Base-by-base conservation (phyloP, 169 alveolate genomes). In the Sarcocystis neurona region DNA sequence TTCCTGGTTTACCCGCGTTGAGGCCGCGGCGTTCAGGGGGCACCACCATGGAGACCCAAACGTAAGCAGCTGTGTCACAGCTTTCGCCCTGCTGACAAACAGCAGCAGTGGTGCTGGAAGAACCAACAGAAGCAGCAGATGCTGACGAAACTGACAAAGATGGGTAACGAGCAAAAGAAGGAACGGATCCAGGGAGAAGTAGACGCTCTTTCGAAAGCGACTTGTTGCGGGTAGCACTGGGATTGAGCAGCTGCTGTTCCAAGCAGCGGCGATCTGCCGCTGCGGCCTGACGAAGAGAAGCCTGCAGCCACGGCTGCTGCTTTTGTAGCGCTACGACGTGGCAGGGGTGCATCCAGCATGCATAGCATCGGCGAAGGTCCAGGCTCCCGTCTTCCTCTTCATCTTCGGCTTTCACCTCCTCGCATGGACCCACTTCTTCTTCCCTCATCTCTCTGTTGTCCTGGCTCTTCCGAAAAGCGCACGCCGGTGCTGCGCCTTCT, bases 251-350 rank as follows among this genome's bases (percentile, higher is more conserved):
- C 66, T 53, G 66, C 30, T 15, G 23, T 53, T 53, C 66, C n/a
- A n/a, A n/a, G 23, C 66, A 53, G 30, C 12, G 66, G 23, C 12
- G 66, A 23, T 53, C 66, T 53, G 66, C 66, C 23, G 23, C 66
- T 53, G 66, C 30, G 30, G 66, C 66, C 66, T 53, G 66, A 53
- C 66, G n/a, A n/a, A 82, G 60, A 41, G 88, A 77, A 6, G 88
- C 79, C 46, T 37, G 72, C 60, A 87, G 68, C 91, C 91, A 87
- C 53, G 68, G 91, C 87, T 87, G 91, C 82, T 77, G 91, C 48
- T 74, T 60, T 63, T 58, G 77, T 68, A 87, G 70, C 43, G 91
- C 79, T 87, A 34, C 37, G 32, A 87, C 56, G 72, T 87, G 91
- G 8, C 70, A 39, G 15, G 86, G 87, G 56, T 87, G 91, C 80